These are phyloP conservation scores for Epichloe coenophiala DNA, from an alignment of 2,329 filamentous ascomycete species.

Conservation along the genomic window DNA sequence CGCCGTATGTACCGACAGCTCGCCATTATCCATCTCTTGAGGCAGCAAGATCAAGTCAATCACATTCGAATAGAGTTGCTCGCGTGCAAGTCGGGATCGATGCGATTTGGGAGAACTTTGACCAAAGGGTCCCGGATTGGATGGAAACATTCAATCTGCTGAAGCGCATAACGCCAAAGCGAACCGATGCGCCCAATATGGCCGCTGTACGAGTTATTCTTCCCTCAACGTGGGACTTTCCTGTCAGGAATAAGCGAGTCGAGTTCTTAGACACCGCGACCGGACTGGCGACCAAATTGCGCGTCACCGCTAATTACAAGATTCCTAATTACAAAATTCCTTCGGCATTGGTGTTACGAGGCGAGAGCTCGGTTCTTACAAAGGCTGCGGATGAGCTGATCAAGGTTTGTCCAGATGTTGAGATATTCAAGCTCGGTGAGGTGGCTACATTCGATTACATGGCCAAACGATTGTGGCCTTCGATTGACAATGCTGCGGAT, in stretches of 20 bases:
- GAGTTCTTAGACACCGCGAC: constrained; percentile 22
- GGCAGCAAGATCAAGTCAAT: constrained; percentile 12
- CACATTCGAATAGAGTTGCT: constrained; percentile 12
- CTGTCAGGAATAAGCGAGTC: constrained; percentile 20
- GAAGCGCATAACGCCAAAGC: constrained; percentile 21
- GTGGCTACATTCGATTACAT: constrained; percentile 21
- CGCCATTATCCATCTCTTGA: constrained; percentile 15
- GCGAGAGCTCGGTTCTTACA: constrained; percentile 16
- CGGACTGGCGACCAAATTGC: constrained; percentile 19
- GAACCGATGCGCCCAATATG: constrained; percentile 18
- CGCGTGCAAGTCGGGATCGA: constrained; percentile 25
- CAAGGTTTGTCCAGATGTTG: constrained; percentile 15
- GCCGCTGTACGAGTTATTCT: constrained; percentile 24
- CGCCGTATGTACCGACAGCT: constrained; percentile 15
- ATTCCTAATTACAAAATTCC: constrained; percentile 17
- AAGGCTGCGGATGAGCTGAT: constrained; percentile 23
- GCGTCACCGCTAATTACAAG: constrained; percentile 19
- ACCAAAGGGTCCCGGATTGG: constrained; percentile 24
- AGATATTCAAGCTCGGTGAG: constrained; percentile 24
- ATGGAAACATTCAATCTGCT: constrained; percentile 24
- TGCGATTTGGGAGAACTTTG: constrained; percentile 17
- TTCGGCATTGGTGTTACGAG: constrained; percentile 20
- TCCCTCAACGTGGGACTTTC: constrained; percentile 20
- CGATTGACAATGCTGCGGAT: constrained; percentile 15
- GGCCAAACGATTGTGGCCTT: constrained; percentile 23